Percentiles rank a stretch among this genome's conserved stretches.
Conservation (phyloP, 176 grass and related monocot species). For the Puya raimondii region DNA sequence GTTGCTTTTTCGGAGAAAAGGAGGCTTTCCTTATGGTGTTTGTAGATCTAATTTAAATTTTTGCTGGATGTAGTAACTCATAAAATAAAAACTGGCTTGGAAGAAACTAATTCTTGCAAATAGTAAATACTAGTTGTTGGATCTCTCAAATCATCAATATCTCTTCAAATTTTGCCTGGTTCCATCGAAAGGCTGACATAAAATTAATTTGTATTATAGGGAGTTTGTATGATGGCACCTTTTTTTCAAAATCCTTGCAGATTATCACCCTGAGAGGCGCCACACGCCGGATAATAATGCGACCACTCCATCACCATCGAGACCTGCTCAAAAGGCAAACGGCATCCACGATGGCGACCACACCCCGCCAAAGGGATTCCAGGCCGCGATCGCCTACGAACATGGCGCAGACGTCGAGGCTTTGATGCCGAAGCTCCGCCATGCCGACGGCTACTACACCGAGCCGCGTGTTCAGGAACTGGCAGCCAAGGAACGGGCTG, state of each 20-base stretch:
- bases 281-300: constrained; percentile 8
- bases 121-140: background rate
- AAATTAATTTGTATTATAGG: too few species aligned
- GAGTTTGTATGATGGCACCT: too few species aligned
- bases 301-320: constrained; percentile 10
- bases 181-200: too few species aligned
- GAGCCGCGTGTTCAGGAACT: constrained; percentile 64
- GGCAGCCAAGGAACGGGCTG: constrained; percentile 60
- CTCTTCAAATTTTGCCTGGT: too few species aligned
- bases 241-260: constrained; percentile 17
- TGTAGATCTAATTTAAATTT: background rate
- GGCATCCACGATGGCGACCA: constrained; percentile 18
- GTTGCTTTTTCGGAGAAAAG: background rate
- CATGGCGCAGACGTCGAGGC: constrained; percentile 36
- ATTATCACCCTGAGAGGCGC: constrained; percentile 14
- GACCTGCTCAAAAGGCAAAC: constrained; percentile 28
- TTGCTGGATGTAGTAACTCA: background rate
- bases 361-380: constrained; percentile 9
- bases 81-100: background rate
- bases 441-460: constrained; percentile 66
- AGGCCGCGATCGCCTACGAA: constrained; percentile 16
- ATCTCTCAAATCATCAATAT: background rate
- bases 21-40: background rate
- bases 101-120: background rate
- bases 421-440: constrained; percentile 54